Evolutionary conservation across 352 stramenopile genomes (phyloP).

Genomic region (Hyphochytrium catenoides): DNA sequence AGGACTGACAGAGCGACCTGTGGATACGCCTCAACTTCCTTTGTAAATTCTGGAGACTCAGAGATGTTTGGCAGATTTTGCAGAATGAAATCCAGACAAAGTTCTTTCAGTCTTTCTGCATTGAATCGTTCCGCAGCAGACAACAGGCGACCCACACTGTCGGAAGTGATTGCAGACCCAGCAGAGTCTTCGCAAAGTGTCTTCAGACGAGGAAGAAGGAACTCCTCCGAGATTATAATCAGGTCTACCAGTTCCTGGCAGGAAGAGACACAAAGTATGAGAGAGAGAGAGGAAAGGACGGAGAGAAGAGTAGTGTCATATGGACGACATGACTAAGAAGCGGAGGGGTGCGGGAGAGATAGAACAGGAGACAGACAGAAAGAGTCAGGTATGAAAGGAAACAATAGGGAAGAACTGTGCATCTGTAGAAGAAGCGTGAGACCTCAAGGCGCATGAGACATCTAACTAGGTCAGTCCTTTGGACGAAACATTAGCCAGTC

Average conservation of each 20-base stretch:
- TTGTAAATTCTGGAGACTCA: conserved; percentile 46
- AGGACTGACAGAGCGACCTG: conserved; percentile 36
- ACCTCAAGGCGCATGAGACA: too few relatives aligned
- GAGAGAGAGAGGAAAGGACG: conserved; percentile 2
- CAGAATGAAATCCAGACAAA: conserved; percentile 45
- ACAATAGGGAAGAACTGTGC: too few relatives aligned
- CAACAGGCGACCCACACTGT: conserved; percentile 43
- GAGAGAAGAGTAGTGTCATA: not conserved
- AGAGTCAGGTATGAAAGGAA: too few relatives aligned
- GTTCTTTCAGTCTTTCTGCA: conserved; percentile 48
- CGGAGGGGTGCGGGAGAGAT: too few relatives aligned
- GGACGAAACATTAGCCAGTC: not conserved
- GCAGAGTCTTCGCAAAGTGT: conserved; percentile 44
- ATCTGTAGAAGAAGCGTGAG: too few relatives aligned
- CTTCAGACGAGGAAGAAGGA: conserved; percentile 38
- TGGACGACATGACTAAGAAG: not conserved
- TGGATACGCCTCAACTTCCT: conserved; percentile 46
- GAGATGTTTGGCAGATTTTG: conserved; percentile 43
- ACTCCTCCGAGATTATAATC: conserved; percentile 47
- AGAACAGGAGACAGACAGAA: too few relatives aligned
- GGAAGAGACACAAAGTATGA: too few relatives aligned
- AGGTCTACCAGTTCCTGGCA: conserved; percentile 67
- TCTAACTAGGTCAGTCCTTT: too few relatives aligned
- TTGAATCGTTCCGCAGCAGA: conserved; percentile 55
- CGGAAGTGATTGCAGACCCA: conserved; percentile 32